Evolutionary conservation across 2,329 filamentous ascomycete genomes (phyloP).

Genomic region (Diaporthe sp.): DNA sequence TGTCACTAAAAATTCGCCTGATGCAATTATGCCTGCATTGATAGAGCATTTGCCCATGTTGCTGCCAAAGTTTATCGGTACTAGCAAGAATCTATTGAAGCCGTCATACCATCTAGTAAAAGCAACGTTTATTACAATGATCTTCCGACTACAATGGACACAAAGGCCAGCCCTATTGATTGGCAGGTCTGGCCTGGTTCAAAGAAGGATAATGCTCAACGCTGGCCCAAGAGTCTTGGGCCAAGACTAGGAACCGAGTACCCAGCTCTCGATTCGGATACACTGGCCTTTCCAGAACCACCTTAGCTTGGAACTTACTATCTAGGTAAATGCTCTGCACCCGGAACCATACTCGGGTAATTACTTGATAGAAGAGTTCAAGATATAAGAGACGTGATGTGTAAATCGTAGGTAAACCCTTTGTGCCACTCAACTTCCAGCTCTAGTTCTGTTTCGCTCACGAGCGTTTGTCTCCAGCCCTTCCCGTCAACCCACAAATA

Average conservation of each 20-base stretch:
- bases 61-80: background rate
- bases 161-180: background rate
- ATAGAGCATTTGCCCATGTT: background rate
- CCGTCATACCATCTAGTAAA: background rate
- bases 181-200: background rate
- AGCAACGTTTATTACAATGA: too few relatives aligned
- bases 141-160: too few relatives aligned
- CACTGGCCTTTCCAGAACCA: background rate
- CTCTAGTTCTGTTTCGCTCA: background rate
- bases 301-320: background rate
- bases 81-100: background rate
- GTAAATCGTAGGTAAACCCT: background rate
- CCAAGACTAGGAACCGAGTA: too few relatives aligned
- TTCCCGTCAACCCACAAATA: background rate
- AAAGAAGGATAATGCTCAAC: background rate
- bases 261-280: background rate
- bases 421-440: background rate
- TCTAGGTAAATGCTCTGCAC: background rate
- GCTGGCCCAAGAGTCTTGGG: too few relatives aligned
- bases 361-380: too few relatives aligned
- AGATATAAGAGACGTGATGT: too few relatives aligned
- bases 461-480: background rate
- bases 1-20: background rate
- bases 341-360: too few relatives aligned
- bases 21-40: background rate